Base-by-base conservation (phyloP, 345 rosid genomes). In the Angophora floribunda region DNA sequence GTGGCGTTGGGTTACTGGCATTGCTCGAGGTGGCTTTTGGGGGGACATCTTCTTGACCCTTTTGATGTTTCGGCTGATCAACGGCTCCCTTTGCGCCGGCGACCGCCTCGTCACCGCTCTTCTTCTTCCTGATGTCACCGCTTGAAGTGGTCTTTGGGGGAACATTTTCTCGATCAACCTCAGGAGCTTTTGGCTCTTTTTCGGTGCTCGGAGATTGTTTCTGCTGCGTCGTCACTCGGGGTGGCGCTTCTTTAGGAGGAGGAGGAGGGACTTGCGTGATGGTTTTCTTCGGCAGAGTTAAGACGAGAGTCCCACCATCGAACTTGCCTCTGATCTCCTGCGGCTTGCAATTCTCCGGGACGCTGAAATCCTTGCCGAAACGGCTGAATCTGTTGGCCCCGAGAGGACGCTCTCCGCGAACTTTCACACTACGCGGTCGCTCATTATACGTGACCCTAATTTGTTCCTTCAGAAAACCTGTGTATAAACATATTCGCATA, bases 401-500 rank as follows among this genome's bases (percentile, higher is more conserved):
- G 36, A 93, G 13, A 4, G 88, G 90, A 63, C 91, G 89, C 86
- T 95, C 95, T 89, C 96, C 98, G 0, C 55, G 47, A 26, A 97
- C 93, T 88, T 90, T 91, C 41, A 96, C 52, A 32, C 36, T 57
- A 41, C 93, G 91, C 7, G 89, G 22, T 30, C 92, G 86, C 22
- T 91, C 91, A 32, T 91, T 88, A 84, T 89, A 94, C 4, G 93
- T 91, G 32, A 96, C 91, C 51, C 55, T 91, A 4, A 95, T 7
- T 91, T 96, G 97, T 85, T 95, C 95, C 92, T 89, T 95, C 15
- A 45, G 6, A 53, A 95, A 97, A 59, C 87, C 97, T 97, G 87
- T 1, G 45, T 5, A 51, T 10, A 61, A 30, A 51, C 14, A 45
- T 7, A 52, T 4, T 41, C 53, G 36, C 52, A 44, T 63, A 13